Percentiles rank a stretch among this genome's conserved stretches.
Evolutionary conservation across 345 rosid species (phyloP).

Genomic region (Physaria fendleri): DNA sequence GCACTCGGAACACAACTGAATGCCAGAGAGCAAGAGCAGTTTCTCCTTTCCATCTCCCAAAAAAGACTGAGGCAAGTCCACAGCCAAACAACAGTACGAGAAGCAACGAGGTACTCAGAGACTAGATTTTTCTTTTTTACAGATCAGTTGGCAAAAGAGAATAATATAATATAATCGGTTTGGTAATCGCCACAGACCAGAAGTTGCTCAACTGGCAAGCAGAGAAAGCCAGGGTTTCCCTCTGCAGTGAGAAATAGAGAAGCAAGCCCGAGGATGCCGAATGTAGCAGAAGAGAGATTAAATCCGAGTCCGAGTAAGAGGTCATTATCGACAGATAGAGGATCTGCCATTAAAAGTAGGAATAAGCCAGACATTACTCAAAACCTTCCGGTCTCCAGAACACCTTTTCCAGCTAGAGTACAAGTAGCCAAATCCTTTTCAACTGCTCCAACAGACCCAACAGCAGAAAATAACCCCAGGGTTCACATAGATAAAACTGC

Average conservation of each 20-base stretch:
- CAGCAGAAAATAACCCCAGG: slow-evolving; percentile 34
- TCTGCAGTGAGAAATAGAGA: slow-evolving; percentile 62
- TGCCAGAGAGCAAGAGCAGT: slow-evolving; percentile 66
- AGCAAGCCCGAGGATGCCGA: slow-evolving; percentile 36
- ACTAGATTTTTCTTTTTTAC: not conserved
- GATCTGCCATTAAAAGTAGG: slow-evolving; percentile 49
- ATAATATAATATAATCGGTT: slow-evolving; percentile 1
- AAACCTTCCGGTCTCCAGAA: slow-evolving; percentile 46
- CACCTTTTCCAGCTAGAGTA: slow-evolving; percentile 85
- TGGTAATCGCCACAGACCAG: slow-evolving; percentile 41
- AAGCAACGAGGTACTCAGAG: slow-evolving; percentile 45
- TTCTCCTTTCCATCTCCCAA: slow-evolving; percentile 76
- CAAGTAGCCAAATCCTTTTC: slow-evolving; percentile 53
- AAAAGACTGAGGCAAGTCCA: slow-evolving; percentile 58
- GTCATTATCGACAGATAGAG: slow-evolving; percentile 83
- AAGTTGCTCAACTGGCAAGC: slow-evolving; percentile 85
- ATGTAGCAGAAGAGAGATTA: slow-evolving; percentile 44
- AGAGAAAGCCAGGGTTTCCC: slow-evolving; percentile 70
- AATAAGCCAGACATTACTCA: slow-evolving; percentile 49
- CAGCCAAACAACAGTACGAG: slow-evolving; percentile 41
- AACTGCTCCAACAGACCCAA: slow-evolving; percentile 33
- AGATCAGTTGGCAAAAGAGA: not conserved
- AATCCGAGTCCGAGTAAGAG: slow-evolving; percentile 60
- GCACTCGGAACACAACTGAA: slow-evolving; percentile 40
- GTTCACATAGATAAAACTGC: slow-evolving; percentile 31